A percentile compares a stretch with the other conserved stretches of the same genome.
These are phyloP conservation scores for Fistulinella cinereoalba DNA, from an alignment of 1,284 basidiomycete species.

Conservation along the genomic window DNA sequence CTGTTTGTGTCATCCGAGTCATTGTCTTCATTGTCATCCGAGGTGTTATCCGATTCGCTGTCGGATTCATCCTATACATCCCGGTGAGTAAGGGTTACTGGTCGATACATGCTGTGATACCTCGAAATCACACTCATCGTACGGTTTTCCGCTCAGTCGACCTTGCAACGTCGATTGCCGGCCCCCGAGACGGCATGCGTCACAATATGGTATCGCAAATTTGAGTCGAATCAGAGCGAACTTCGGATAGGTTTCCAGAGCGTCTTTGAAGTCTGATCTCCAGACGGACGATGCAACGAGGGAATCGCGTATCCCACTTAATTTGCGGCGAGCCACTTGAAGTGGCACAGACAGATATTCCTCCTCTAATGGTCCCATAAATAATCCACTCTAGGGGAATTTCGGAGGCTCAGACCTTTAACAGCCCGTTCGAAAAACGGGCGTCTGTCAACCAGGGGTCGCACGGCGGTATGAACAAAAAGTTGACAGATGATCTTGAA, in stretches of 20 bases:
- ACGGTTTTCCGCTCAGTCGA: slow-evolving; percentile 55
- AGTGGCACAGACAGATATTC: slow-evolving; percentile 73
- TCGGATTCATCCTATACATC: slow-evolving; percentile 17
- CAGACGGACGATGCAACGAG: slow-evolving; percentile 78
- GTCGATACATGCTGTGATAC: slow-evolving; percentile 25
- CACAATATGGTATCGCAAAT: slow-evolving; percentile 62
- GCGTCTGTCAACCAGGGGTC: slow-evolving; percentile 47
- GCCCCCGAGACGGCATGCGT: slow-evolving; percentile 75
- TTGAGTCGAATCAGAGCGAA: slow-evolving; percentile 53
- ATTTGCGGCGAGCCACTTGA: slow-evolving; percentile 58
- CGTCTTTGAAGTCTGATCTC: slow-evolving; percentile 63
- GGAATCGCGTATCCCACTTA: slow-evolving; percentile 65
- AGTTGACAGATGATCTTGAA: slow-evolving; percentile 87
- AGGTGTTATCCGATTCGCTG: slow-evolving; percentile 12
- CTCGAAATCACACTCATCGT: slow-evolving; percentile 59
- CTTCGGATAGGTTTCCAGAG: slow-evolving; percentile 63
- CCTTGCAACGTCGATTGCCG: slow-evolving; percentile 61
- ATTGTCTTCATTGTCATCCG: slow-evolving; percentile 27
- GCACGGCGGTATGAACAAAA: slow-evolving; percentile 76
- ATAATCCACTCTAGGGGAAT: neutral
- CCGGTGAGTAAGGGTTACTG: slow-evolving; percentile 3
- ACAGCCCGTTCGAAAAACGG: slow-evolving; percentile 53
- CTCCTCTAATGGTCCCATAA: slow-evolving; percentile 42
- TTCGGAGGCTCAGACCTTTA: slow-evolving; percentile 42
- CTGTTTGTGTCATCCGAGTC: neutral